These are phyloP conservation scores for Mycena polygramma DNA, from an alignment of 768 basidiomycete species.

Conservation along the genomic window DNA sequence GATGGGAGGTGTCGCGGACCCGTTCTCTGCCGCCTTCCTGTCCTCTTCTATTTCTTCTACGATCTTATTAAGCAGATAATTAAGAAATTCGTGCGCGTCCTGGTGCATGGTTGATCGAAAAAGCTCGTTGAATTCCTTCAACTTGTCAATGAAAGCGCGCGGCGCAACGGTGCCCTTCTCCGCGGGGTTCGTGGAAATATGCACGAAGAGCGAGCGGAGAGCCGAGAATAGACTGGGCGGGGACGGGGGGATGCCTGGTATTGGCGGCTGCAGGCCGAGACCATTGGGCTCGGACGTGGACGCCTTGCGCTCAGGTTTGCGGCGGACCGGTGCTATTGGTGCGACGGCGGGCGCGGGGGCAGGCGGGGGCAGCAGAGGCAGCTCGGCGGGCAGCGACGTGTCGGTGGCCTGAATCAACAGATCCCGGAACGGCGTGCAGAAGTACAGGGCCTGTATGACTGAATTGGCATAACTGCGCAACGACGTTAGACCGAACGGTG, in stretches of 20 bases:
- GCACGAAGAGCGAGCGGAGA: constrained; percentile 89
- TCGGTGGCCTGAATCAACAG: constrained; percentile 83
- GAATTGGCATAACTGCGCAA: constrained; percentile 92
- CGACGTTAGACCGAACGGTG: constrained; percentile 38
- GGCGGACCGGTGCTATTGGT: constrained; percentile 58
- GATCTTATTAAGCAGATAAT: constrained; percentile 92
- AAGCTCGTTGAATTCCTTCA: constrained; percentile 92
- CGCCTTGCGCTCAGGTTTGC: constrained; percentile 70
- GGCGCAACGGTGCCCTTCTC: constrained; percentile 92
- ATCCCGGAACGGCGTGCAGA: constrained; percentile 93
- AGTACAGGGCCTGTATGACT: constrained; percentile 97
- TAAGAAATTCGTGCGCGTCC: constrained; percentile 98
- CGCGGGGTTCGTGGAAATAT: constrained; percentile 83
- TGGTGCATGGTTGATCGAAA: constrained; percentile 96
- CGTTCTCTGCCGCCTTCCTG: constrained; percentile 56
- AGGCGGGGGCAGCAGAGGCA: constrained; percentile 41
- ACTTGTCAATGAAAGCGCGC: constrained; percentile 91
- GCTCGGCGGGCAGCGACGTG: constrained; percentile 57
- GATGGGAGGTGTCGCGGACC: constrained; percentile 45
- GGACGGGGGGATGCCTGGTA: constrained; percentile 59
- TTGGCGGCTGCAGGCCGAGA: constrained; percentile 28
- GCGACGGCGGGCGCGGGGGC: constrained; percentile 37
- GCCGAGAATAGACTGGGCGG: constrained; percentile 91
- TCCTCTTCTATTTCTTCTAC: constrained; percentile 93
- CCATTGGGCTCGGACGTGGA: constrained; percentile 44